Evolutionary conservation across 176 grass and related monocot genomes (phyloP).

Genomic region (Otatea glauca): DNA sequence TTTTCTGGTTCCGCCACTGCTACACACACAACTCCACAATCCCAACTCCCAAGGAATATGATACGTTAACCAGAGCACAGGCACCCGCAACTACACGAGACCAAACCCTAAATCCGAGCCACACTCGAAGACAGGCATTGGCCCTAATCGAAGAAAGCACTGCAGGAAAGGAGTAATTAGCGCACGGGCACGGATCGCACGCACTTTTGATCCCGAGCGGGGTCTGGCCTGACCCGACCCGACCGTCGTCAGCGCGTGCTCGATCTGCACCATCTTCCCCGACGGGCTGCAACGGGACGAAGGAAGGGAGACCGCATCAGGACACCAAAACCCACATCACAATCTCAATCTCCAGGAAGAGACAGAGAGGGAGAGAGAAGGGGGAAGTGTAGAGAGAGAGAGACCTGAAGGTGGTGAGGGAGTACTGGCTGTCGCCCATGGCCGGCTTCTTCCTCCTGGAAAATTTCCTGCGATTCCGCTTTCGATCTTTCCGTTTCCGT

Average conservation of each 20-base stretch:
- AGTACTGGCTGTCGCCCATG: conserved; percentile 79
- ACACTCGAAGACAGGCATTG: not conserved
- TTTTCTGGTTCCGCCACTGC: too few species aligned
- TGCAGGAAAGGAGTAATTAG: not conserved
- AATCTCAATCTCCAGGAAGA: not conserved
- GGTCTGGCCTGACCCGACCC: conserved; percentile 89
- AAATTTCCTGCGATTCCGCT: too few species aligned
- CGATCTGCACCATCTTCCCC: conserved; percentile 93
- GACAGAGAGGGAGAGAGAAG: not conserved
- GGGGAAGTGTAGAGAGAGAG: not conserved
- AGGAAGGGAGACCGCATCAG: not conserved
- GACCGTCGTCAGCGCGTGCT: conserved; percentile 87
- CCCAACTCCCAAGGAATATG: not conserved
- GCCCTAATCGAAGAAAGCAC: not conserved
- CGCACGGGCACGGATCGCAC: not conserved
- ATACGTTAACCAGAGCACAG: not conserved
- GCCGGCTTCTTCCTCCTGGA: not conserved
- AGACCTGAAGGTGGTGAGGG: conserved; percentile 74
- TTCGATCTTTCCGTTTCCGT: too few species aligned
- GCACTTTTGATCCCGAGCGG: conserved; percentile 89
- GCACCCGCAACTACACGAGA: not conserved
- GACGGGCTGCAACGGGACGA: conserved; percentile 59
- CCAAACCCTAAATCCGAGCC: not conserved
- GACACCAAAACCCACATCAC: not conserved
- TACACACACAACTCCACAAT: not conserved